Percentiles rank a stretch among this genome's conserved stretches.
Conservation (phyloP, 2,329 filamentous ascomycete species). For the Rhynchosporium agropyri region DNA sequence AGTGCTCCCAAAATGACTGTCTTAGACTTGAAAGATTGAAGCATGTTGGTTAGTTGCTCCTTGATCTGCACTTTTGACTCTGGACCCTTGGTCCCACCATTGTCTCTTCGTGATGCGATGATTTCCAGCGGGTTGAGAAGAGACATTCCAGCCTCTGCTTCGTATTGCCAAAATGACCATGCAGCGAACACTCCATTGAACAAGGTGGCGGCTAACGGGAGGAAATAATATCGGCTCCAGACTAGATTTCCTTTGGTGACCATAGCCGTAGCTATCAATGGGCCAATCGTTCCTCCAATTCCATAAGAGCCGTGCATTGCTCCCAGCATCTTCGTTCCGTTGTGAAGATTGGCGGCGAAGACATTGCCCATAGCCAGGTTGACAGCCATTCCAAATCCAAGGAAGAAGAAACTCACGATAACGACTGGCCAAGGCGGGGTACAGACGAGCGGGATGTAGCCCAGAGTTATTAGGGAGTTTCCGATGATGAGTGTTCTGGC, state of each 20-base stretch:
- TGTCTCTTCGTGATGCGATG: slow-evolving; percentile 42
- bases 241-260: slow-evolving; percentile 58
- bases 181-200: slow-evolving; percentile 59
- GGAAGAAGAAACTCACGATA: slow-evolving; percentile 68
- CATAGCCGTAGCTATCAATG: slow-evolving; percentile 74
- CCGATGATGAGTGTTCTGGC: slow-evolving; percentile 64
- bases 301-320: slow-evolving; percentile 69
- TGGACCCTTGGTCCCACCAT: slow-evolving; percentile 18
- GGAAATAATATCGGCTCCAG: slow-evolving; percentile 75
- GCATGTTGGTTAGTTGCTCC: slow-evolving; percentile 44
- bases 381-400: slow-evolving; percentile 61
- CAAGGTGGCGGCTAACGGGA: slow-evolving; percentile 62
- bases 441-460: slow-evolving; percentile 66
- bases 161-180: slow-evolving; percentile 72
- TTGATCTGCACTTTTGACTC: slow-evolving; percentile 39
- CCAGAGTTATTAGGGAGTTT: slow-evolving; percentile 58
- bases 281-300: slow-evolving; percentile 64
- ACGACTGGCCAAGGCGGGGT: slow-evolving; percentile 72
- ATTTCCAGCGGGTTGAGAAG: slow-evolving; percentile 49
- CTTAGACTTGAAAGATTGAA: slow-evolving; percentile 53
- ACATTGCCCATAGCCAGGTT: slow-evolving; percentile 61
- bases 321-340: slow-evolving; percentile 60
- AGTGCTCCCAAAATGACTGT: slow-evolving; percentile 71
- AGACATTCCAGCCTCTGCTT: slow-evolving; percentile 56
- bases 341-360: slow-evolving; percentile 58